Conservation (phyloP, 352 stramenopile species). For the Detonula confervacea region DNA sequence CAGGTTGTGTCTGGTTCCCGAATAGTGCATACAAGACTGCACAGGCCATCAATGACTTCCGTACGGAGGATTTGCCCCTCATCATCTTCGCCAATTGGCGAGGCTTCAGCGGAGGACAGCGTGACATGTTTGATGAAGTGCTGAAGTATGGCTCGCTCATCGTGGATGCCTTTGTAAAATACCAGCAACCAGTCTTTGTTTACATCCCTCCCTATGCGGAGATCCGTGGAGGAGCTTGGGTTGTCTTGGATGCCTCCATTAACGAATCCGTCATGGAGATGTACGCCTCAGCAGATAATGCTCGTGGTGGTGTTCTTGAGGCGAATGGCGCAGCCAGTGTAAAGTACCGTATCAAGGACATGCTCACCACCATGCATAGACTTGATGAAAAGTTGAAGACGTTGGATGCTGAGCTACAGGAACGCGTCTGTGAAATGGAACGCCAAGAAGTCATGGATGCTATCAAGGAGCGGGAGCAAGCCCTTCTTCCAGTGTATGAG, state of each 20-base stretch:
- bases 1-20: constrained; percentile 99
- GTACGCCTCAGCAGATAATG: constrained; percentile 93
- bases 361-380: constrained; percentile 95
- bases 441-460: constrained; percentile 69
- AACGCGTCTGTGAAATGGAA: constrained; percentile 76
- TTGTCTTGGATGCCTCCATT: constrained; percentile 99
- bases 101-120: constrained; percentile 98
- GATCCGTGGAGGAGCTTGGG: constrained; percentile 98
- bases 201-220: constrained; percentile 99
- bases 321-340: constrained; percentile 97
- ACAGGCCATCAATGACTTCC: constrained; percentile 99
- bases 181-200: constrained; percentile 99
- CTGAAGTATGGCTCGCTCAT: constrained; percentile 99
- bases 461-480: constrained; percentile 92
- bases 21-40: constrained; percentile 99
- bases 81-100: constrained; percentile 99
- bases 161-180: constrained; percentile 98
- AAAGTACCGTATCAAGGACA: constrained; percentile 99
- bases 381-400: constrained; percentile 92
- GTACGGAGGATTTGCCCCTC: constrained; percentile 97
- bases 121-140: constrained; percentile 99
- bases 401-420: constrained; percentile 87
- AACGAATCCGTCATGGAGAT: constrained; percentile 99
- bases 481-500: constrained; percentile 95
- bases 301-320: constrained; percentile 97